phyloP scores from a whole-genome alignment of 768 basidiomycete genomes.

The Lyophyllum atratum region DNA sequence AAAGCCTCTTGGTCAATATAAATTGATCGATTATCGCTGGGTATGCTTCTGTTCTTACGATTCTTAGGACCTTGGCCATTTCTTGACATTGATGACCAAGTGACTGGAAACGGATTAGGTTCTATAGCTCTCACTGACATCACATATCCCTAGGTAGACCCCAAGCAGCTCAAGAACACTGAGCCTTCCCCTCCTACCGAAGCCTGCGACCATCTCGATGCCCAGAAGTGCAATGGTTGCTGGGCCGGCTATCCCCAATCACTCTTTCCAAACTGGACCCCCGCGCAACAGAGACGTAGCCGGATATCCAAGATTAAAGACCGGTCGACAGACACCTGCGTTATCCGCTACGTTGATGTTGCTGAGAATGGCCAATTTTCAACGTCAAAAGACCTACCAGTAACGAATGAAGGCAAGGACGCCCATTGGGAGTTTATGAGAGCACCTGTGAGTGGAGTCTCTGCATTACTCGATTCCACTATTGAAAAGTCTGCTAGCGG shows the following conservation, averaged over 20 bases:
- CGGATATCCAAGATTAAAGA: slow-evolving; percentile 32
- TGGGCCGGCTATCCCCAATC: slow-evolving; percentile 51
- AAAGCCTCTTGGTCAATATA: slow-evolving; percentile 14
- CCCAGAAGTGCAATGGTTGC: slow-evolving; percentile 24
- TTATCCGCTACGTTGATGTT: slow-evolving; percentile 43
- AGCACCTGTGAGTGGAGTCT: slow-evolving; percentile 26
- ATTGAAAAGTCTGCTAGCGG: slow-evolving; percentile 17
- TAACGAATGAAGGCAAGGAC: slow-evolving; percentile 23
- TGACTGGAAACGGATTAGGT: slow-evolving; percentile 6
- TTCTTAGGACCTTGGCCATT: slow-evolving; percentile 38
- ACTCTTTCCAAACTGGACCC: slow-evolving; percentile 58
- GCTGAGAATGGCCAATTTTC: slow-evolving; percentile 34
- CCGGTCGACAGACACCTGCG: slow-evolving; percentile 23
- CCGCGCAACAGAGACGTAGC: slow-evolving; percentile 41
- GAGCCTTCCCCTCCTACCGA: slow-evolving; percentile 4
- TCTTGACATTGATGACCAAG: slow-evolving; percentile 33
- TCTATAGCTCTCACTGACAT: not conserved
- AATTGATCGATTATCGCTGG: not conserved
- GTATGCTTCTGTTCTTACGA: slow-evolving; percentile 15
- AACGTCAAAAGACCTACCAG: slow-evolving; percentile 17
- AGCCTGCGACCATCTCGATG: slow-evolving; percentile 26
- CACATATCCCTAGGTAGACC: slow-evolving; percentile 24
- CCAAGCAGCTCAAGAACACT: slow-evolving; percentile 23
- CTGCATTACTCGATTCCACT: not conserved
- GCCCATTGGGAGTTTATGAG: slow-evolving; percentile 36